These are phyloP conservation scores for Dictyostelium purpureum DNA, from an alignment of 78 protist species.

Conservation along the genomic window DNA sequence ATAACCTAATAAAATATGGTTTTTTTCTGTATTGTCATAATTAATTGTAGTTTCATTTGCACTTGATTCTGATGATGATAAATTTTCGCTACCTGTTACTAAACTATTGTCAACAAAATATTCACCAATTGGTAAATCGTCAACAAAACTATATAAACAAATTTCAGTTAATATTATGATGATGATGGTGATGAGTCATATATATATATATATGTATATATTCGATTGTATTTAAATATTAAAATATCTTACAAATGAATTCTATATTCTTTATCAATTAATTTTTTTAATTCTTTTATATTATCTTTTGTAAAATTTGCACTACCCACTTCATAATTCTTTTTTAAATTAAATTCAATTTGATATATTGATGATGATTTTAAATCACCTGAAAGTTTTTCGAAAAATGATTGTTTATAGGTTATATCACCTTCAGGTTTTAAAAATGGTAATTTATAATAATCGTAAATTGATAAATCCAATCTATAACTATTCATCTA, in stretches of 20 bases:
- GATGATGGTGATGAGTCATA: neutral
- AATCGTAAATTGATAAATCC: neutral
- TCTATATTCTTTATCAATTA: conserved; percentile 40
- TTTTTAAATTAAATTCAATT: neutral
- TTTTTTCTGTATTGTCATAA: neutral
- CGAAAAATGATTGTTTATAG: conserved; percentile 6
- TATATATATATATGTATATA: neutral
- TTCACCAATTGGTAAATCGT: conserved; percentile 60
- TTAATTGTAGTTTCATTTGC: neutral
- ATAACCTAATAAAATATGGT: conserved; percentile 6
- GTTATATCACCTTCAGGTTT: neutral
- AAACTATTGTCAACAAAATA: neutral
- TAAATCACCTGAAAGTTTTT: conserved; percentile 41
- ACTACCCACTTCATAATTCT: neutral
- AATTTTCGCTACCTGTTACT: neutral
- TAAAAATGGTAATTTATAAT: conserved; percentile 1
- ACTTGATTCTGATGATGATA: neutral
- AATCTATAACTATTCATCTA: conserved; percentile 4
- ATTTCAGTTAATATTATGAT: too few species aligned
- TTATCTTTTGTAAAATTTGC: neutral
- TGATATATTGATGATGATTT: neutral
- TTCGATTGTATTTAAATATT: neutral
- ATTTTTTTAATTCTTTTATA: neutral
- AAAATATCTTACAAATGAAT: conserved; percentile 12
- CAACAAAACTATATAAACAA: conserved; percentile 23